phyloP scores from a whole-genome alignment of 2,329 filamentous ascomycete species.

The Beauveria sp. region DNA sequence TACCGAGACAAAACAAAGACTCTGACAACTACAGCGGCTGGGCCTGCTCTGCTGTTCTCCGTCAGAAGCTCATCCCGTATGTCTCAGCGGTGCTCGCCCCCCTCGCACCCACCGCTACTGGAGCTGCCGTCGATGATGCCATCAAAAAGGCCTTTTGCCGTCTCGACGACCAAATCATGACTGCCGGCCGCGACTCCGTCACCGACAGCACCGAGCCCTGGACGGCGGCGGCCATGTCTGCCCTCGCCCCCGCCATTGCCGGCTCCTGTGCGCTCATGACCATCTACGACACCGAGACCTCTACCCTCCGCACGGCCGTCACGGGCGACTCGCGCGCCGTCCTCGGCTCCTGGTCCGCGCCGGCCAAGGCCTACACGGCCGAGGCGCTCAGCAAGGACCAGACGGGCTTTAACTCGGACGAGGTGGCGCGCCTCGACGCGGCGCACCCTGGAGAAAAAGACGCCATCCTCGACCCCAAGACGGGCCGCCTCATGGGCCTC shows the following conservation, averaged over 20 bases:
- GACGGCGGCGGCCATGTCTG: constrained; percentile 20
- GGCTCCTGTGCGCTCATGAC: constrained; percentile 59
- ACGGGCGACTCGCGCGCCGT: constrained; percentile 62
- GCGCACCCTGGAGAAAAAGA: constrained; percentile 57
- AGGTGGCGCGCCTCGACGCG: constrained; percentile 44
- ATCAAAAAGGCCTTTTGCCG: constrained; percentile 51
- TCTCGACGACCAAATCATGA: constrained; percentile 49
- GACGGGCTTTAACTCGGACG: constrained; percentile 53
- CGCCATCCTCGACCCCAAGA: constrained; percentile 37
- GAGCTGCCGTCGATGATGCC: constrained; percentile 41
- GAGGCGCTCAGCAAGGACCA: constrained; percentile 56
- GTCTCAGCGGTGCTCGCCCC: constrained; percentile 29
- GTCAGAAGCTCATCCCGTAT: constrained; percentile 32
- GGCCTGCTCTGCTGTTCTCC: constrained; percentile 33
- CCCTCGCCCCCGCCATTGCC: constrained; percentile 29
- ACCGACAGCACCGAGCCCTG: constrained; percentile 21
- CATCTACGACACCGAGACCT: constrained; percentile 47
- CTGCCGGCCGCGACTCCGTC: constrained; percentile 25
- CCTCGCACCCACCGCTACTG: constrained; percentile 26
- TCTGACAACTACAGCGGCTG: constrained; percentile 26
- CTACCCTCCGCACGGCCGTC: constrained; percentile 54
- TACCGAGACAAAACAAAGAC: not conserved
- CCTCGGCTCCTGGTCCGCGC: constrained; percentile 40
- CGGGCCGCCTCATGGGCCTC: constrained; percentile 55
- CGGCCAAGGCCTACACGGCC: constrained; percentile 38